Base-by-base conservation (phyloP, 169 alveolate genomes). In the Plasmodium ovale region DNA sequence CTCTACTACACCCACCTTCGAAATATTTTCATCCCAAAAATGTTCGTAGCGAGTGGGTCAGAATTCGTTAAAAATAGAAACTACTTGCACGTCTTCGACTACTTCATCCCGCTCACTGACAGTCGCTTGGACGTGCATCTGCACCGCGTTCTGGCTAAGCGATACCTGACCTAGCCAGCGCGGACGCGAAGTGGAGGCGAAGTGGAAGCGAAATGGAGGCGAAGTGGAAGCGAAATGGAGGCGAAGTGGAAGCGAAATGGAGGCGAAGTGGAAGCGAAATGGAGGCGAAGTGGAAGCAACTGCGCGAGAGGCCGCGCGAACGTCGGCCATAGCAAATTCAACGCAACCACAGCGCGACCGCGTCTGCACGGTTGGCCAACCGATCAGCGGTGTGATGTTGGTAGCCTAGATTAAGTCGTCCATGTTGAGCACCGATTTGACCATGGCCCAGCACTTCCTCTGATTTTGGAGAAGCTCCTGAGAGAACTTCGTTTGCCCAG, bases 1-100 rank as follows among this genome's bases (percentile, higher is more conserved):
- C 87, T 92, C 21, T 93, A 89, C 87, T 94, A 93, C 23, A 64
- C 87, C 14, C 82, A 92, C 59, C 71, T 93, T 58, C 70, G 77
- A 74, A 93, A 92, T 84, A 82, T 93, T 23, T 91, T 89, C 69
- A 87, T 93, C 27, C 96, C 96, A 29, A 87, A 94, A 47, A 91
- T 93, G 69, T 72, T 93, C 23, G 71, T 93, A 44, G 89, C 93
- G 31, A 87, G 56, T 35, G 93, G 93, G 2, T 92, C 64, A 16
- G 92, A 79, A 44, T 79, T 93, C 59, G 90, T 92, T 51, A 70
- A 60, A 64, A 91, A 93, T 64, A 87, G 91, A 29, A 93, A 89
- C 33, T 87, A 37, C 39, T 87, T 93, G 51, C 94, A 93, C 53
- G 89, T 93, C 14, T 93, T 93, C 39, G 96, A 93, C 54, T 93